phyloP scores from a whole-genome alignment of 1,139 yeast genomes.

The Wickerhamomyces sp. region DNA sequence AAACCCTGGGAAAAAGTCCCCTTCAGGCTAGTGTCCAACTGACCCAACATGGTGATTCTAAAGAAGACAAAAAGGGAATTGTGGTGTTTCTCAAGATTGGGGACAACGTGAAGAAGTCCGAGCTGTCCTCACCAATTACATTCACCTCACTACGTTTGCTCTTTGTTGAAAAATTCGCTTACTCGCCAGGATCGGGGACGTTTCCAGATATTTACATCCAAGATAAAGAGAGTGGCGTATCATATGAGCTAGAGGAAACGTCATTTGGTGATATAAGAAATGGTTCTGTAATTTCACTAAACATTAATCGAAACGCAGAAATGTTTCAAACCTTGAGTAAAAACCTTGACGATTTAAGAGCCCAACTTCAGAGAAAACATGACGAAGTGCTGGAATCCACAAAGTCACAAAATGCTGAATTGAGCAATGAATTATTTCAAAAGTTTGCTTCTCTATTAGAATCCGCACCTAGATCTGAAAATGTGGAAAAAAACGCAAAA shows the following conservation, averaged over 20 bases:
- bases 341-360: conserved; percentile 30
- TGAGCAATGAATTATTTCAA: conserved; percentile 30
- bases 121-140: conserved; percentile 45
- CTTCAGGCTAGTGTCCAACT: conserved; percentile 5
- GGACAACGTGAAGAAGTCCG: conserved; percentile 57
- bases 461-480: conserved; percentile 10
- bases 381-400: conserved; percentile 27
- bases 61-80: neutral
- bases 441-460: conserved; percentile 24
- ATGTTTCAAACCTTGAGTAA: conserved; percentile 13
- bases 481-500: no score
- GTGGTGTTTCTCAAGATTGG: conserved; percentile 51
- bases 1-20: conserved; percentile 13
- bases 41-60: neutral
- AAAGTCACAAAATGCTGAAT: conserved; percentile 23
- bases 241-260: conserved; percentile 78
- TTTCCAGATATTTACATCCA: conserved; percentile 82
- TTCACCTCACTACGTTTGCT: conserved; percentile 64
- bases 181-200: conserved; percentile 62
- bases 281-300: conserved; percentile 56
- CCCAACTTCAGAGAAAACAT: conserved; percentile 31
- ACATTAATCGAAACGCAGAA: conserved; percentile 19
- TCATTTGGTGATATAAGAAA: conserved; percentile 51
- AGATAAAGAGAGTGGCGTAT: conserved; percentile 53
- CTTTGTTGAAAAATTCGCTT: conserved; percentile 85